Percentiles rank a stretch among this genome's conserved stretches.
phyloP scores from a whole-genome alignment of 2,329 filamentous ascomycete species.

The Monilinia vaccinii-corymbosi region DNA sequence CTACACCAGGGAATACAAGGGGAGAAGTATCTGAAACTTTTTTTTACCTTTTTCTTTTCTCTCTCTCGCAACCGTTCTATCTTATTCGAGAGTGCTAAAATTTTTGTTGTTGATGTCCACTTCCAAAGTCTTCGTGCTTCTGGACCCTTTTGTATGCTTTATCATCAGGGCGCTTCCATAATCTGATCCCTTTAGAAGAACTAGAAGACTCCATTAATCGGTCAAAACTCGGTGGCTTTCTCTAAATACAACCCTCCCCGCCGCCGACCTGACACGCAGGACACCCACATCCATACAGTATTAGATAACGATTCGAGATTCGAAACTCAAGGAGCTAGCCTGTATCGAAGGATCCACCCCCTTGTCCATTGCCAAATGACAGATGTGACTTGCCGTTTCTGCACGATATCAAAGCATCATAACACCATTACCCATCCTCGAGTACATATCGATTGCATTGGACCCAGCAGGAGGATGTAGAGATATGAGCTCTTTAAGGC shows the following conservation, averaged over 20 bases:
- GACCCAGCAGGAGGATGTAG: neutral
- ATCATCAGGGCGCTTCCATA: neutral
- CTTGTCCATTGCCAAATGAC: neutral
- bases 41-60: neutral
- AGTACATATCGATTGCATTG: neutral
- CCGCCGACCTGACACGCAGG: constrained; percentile 3
- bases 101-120: constrained; percentile 2
- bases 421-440: neutral
- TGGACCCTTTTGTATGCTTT: neutral
- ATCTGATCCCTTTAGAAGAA: constrained; percentile 6
- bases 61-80: neutral
- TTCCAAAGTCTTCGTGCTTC: constrained; percentile 1
- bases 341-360: neutral
- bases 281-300: neutral
- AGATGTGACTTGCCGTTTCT: neutral
- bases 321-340: no score
- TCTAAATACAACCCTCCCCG: no score
- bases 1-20: neutral
- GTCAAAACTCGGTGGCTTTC: constrained; percentile 1
- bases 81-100: neutral
- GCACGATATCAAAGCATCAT: neutral
- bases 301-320: neutral
- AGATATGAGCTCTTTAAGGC: neutral
- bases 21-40: neutral
- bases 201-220: neutral